phyloP scores from a whole-genome alignment of 441 rosid genomes.

The Caryocar brasiliense region DNA sequence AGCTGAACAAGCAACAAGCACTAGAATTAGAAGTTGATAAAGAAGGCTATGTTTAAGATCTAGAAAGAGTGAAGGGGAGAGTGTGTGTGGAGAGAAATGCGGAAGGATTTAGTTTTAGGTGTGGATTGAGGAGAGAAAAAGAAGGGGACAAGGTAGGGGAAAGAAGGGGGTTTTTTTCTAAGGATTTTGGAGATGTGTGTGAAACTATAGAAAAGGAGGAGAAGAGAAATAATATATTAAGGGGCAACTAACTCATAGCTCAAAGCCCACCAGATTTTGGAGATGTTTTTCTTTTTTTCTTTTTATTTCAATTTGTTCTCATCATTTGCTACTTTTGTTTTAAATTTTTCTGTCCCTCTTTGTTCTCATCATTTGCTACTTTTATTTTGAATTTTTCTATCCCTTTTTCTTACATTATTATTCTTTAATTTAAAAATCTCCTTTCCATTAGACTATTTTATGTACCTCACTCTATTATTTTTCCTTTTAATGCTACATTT shows the following conservation, averaged over 20 bases:
- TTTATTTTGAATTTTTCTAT: neutral
- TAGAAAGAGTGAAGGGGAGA: too few relatives aligned
- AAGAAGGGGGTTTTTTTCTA: conserved; percentile 20
- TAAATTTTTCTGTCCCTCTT: neutral
- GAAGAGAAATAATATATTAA: conserved; percentile 21
- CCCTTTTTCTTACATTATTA: conserved; percentile 14
- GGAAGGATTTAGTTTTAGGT: too few relatives aligned
- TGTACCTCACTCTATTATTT: too few relatives aligned
- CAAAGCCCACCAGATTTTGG: conserved; percentile 51
- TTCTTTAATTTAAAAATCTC: too few relatives aligned
- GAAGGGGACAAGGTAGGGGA: too few relatives aligned
- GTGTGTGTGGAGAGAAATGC: too few relatives aligned
- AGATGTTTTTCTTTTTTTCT: neutral
- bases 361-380: neutral
- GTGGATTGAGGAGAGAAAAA: too few relatives aligned
- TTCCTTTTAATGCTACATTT: too few relatives aligned
- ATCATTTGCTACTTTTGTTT: neutral
- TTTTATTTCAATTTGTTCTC: neutral
- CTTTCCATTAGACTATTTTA: too few relatives aligned
- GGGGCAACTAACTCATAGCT: conserved; percentile 82
- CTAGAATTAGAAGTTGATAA: too few relatives aligned
- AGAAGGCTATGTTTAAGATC: too few relatives aligned
- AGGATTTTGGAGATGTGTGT: conserved; percentile 30
- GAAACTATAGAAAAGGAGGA: conserved; percentile 10
- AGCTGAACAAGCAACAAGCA: too few relatives aligned